Base-by-base conservation (phyloP, 2,329 filamentous ascomycete genomes). In the Alternaria conjuncta region DNA sequence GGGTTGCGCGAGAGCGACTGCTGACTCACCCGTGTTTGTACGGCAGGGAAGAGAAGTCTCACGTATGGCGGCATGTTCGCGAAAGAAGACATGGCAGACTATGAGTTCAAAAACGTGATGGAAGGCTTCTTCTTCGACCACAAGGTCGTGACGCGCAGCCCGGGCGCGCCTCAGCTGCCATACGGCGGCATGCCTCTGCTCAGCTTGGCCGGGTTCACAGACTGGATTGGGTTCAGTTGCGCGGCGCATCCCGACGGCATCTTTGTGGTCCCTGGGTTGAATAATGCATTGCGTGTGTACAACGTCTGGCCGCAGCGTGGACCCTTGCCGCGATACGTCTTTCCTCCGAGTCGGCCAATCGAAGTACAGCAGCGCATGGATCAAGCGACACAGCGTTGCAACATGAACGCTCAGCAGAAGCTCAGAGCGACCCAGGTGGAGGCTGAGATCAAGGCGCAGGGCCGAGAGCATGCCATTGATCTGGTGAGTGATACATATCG, bases 1-100 rank as follows among this genome's bases (percentile, higher is more conserved):
- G 10, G 2, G 26, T 28, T 28, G 26, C n/a, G 20, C 25, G 15
- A 23, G 12, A 21, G 8, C 32, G 26, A 25, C 12, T 56, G 6
- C 43, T 56, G 9, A 56, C 18, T 8, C 6, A 18, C 21, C 26
- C 43, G 12, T 18, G 25, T 25, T 56, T 18, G 36, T 23, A 56
- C 26, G 3, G 7, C 15, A 56, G 54, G 54, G 54, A 56, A 56
- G 26, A 56, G 54, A 25, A 47, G 54, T 47, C 54, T 56, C 4
- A 56, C 4, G 3, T 1, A 56, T 28, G 54, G 43, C 13, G 54
- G 54, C 26, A 56, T 56, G 43, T 56, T 28, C 12, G 18, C 54
- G 23, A 56, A 56, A 25, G 54, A 56, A 20, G 54, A 56, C 25
- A 56, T 56, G 54, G 54, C 43, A 25, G 54, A 56, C 54, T 56